Percentiles rank a stretch among this genome's conserved stretches.
These are phyloP conservation scores for Hyphopichia pseudoburtonii DNA, from an alignment of 1,139 yeast genomes.

Conservation along the genomic window DNA sequence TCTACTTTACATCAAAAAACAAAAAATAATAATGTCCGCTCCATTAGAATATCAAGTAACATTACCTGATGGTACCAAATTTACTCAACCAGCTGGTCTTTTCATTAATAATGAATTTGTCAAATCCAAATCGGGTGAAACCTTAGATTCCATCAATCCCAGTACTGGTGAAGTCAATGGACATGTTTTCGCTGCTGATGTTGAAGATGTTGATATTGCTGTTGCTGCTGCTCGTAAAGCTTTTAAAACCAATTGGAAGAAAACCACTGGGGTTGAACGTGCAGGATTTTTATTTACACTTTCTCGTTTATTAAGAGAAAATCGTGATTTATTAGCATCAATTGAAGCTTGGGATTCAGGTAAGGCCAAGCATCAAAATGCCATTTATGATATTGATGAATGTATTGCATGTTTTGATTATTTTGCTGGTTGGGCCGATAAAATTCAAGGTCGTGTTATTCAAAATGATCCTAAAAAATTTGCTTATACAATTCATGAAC, in stretches of 20 bases:
- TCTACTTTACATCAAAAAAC: no score
- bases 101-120: slow-evolving; percentile 83
- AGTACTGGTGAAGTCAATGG: slow-evolving; percentile 68
- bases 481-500: slow-evolving; percentile 80
- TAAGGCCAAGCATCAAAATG: slow-evolving; percentile 57
- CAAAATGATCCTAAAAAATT: slow-evolving; percentile 66
- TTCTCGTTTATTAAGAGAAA: slow-evolving; percentile 59
- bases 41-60: slow-evolving; percentile 44
- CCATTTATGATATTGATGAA: slow-evolving; percentile 58
- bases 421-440: slow-evolving; percentile 86
- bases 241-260: slow-evolving; percentile 51
- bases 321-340: slow-evolving; percentile 57
- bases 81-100: slow-evolving; percentile 71
- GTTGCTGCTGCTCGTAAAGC: slow-evolving; percentile 73
- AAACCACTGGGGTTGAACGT: slow-evolving; percentile 50
- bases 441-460: slow-evolving; percentile 67
- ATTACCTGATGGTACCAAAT: slow-evolving; percentile 56
- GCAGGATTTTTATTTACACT: slow-evolving; percentile 55
- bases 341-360: slow-evolving; percentile 85
- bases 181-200: slow-evolving; percentile 64
- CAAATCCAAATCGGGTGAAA: slow-evolving; percentile 58
- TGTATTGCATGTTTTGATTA: slow-evolving; percentile 60
- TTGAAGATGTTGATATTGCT: slow-evolving; percentile 72
- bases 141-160: slow-evolving; percentile 63
- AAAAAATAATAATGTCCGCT: slow-evolving; percentile 22